A percentile compares a stretch with the other conserved stretches of the same genome.
phyloP scores from a whole-genome alignment of 2,329 filamentous ascomycete species.

The Incumbomyces delicatus region DNA sequence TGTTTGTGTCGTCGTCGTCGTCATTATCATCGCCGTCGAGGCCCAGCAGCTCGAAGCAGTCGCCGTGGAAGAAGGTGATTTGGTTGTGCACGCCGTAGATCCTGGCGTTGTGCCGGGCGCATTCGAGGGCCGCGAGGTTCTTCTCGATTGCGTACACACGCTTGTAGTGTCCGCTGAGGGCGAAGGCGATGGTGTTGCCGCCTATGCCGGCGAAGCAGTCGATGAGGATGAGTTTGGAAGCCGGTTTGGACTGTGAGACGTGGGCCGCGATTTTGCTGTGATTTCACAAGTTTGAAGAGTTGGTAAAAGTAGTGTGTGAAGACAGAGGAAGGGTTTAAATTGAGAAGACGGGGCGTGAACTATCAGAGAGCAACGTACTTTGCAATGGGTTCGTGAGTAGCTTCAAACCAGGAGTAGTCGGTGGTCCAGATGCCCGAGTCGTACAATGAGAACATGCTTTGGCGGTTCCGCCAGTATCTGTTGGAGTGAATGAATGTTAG shows the following conservation, averaged over 20 bases:
- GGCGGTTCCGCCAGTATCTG: conserved; percentile 79
- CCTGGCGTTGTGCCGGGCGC: conserved; percentile 83
- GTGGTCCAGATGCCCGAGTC: conserved; percentile 85
- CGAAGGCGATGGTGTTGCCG: conserved; percentile 92
- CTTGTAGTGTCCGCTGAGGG: conserved; percentile 66
- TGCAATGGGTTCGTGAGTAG: conserved; percentile 87
- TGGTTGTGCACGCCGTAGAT: conserved; percentile 69
- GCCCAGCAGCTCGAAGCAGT: conserved; percentile 68
- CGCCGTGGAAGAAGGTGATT: conserved; percentile 78
- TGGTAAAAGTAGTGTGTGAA: too few species aligned
- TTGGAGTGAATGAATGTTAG: conserved; percentile 1
- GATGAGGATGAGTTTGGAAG: conserved; percentile 57
- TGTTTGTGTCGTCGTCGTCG: too few species aligned
- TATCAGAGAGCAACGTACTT: too few species aligned
- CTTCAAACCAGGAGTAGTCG: conserved; percentile 90
- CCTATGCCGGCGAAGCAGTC: conserved; percentile 88
- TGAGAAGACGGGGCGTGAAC: too few species aligned
- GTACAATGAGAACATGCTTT: conserved; percentile 78
- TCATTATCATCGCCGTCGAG: conserved; percentile 8
- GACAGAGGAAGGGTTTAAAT: too few species aligned
- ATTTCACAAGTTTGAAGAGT: background rate
- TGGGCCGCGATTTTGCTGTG: conserved; percentile 68
- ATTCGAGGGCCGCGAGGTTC: conserved; percentile 68
- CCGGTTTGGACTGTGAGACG: conserved; percentile 47
- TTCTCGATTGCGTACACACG: conserved; percentile 83